These are phyloP conservation scores for Clathrus columnatus DNA, from an alignment of 768 basidiomycete species.

Conservation along the genomic window DNA sequence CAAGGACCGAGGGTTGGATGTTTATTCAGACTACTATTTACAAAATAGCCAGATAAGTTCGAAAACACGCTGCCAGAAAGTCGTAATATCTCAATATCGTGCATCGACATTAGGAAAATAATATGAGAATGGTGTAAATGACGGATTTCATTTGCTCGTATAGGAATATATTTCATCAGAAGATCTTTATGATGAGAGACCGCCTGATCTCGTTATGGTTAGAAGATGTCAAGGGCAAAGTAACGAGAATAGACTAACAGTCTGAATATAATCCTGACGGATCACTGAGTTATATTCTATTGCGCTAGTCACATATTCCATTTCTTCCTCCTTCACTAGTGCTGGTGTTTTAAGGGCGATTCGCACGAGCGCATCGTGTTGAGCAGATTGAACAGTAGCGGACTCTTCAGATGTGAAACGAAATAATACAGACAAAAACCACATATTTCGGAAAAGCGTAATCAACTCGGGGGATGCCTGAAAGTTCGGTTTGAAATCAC, in stretches of 20 bases:
- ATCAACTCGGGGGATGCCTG: constrained; percentile 52
- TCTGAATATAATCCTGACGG: constrained; percentile 73
- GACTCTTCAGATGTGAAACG: constrained; percentile 59
- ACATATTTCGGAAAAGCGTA: constrained; percentile 81
- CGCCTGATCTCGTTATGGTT: constrained; percentile 36
- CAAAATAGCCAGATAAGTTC: constrained; percentile 78
- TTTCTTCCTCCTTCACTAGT: constrained; percentile 72
- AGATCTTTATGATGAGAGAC: constrained; percentile 55
- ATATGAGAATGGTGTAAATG: constrained; percentile 73
- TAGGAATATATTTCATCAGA: constrained; percentile 57
- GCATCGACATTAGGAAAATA: constrained; percentile 76
- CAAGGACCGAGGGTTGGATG: constrained; percentile 57
- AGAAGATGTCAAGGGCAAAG: not conserved
- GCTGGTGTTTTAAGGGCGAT: constrained; percentile 84
- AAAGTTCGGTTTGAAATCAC: constrained; percentile 53
- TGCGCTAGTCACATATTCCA: constrained; percentile 78
- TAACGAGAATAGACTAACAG: constrained; percentile 35
- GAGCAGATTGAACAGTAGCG: constrained; percentile 16
- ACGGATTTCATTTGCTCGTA: constrained; percentile 60
- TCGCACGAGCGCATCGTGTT: constrained; percentile 62
- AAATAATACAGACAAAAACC: constrained; percentile 88
- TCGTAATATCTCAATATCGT: constrained; percentile 83
- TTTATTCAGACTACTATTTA: constrained; percentile 75
- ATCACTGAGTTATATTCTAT: constrained; percentile 90
- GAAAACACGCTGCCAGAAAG: constrained; percentile 73